phyloP scores from a whole-genome alignment of 805 yeast genomes.

The Suhomyces canberraensis region DNA sequence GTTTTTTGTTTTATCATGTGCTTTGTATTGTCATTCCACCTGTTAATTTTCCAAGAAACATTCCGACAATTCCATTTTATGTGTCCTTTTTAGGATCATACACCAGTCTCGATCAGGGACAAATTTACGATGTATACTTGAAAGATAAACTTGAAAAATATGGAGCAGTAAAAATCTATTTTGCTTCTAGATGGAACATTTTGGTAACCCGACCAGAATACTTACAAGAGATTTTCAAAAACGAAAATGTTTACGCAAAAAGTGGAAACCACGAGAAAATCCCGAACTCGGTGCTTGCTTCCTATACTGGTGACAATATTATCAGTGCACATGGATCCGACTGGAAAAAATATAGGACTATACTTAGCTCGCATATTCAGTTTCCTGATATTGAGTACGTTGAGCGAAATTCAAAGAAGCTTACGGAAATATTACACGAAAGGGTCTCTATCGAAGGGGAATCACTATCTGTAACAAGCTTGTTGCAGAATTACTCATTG shows the following conservation, averaged over 20 bases:
- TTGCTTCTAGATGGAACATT: slow-evolving; percentile 62
- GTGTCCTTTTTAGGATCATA: slow-evolving; percentile 48
- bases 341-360: slow-evolving; percentile 49
- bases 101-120: slow-evolving; percentile 45
- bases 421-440: neutral
- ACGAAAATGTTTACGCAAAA: slow-evolving; percentile 51
- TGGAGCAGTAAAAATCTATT: slow-evolving; percentile 59
- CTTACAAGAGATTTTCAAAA: slow-evolving; percentile 44
- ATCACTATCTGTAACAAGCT: slow-evolving; percentile 29
- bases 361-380: slow-evolving; percentile 47
- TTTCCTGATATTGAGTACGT: slow-evolving; percentile 44
- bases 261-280: slow-evolving; percentile 60
- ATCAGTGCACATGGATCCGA: slow-evolving; percentile 54
- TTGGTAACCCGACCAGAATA: slow-evolving; percentile 48
- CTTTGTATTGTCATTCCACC: slow-evolving; percentile 42
- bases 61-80: slow-evolving; percentile 62
- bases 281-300: slow-evolving; percentile 51
- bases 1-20: neutral
- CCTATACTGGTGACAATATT: slow-evolving; percentile 58
- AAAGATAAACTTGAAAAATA: slow-evolving; percentile 44
- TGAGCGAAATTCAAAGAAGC: slow-evolving; percentile 28
- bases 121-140: slow-evolving; percentile 43
- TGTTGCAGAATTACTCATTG: slow-evolving; percentile 46
- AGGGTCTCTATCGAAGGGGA: slow-evolving; percentile 1
- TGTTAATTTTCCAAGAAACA: slow-evolving; percentile 45